Evolutionary conservation across 352 stramenopile species (phyloP).

Genomic region (Pythium aristosporum): DNA sequence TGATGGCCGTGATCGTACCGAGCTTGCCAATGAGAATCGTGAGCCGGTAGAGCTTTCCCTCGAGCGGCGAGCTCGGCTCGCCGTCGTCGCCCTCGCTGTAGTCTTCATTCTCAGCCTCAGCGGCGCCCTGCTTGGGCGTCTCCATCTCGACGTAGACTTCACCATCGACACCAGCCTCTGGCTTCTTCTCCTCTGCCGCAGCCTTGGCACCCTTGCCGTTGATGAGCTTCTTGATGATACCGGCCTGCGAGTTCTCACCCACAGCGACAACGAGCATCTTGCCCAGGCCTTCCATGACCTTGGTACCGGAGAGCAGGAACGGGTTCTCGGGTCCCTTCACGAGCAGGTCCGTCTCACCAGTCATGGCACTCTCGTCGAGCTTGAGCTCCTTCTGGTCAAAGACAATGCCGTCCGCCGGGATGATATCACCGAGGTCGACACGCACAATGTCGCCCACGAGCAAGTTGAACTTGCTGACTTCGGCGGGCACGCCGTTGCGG

Average conservation of each 20-base stretch:
- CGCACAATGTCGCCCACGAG: slow-evolving; percentile 89
- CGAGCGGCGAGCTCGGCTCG: slow-evolving; percentile 67
- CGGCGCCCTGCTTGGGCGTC: slow-evolving; percentile 69
- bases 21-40: slow-evolving; percentile 93
- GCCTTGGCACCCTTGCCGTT: slow-evolving; percentile 62
- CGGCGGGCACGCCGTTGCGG: slow-evolving; percentile 56
- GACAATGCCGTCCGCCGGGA: slow-evolving; percentile 94
- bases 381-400: slow-evolving; percentile 92
- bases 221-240: slow-evolving; percentile 91
- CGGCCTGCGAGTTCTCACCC: slow-evolving; percentile 91
- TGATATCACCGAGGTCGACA: slow-evolving; percentile 91
- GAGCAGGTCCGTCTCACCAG: slow-evolving; percentile 94
- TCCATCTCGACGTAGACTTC: slow-evolving; percentile 31
- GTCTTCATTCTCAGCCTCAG: slow-evolving; percentile 92
- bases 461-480: slow-evolving; percentile 76
- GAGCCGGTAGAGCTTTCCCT: slow-evolving; percentile 84
- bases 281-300: slow-evolving; percentile 90
- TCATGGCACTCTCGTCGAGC: slow-evolving; percentile 95
- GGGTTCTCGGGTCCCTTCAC: slow-evolving; percentile 81
- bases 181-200: slow-evolving; percentile 47
- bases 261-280: slow-evolving; percentile 94
- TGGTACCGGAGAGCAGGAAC: slow-evolving; percentile 82
- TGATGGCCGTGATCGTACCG: slow-evolving; percentile 61
- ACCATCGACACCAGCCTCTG: slow-evolving; percentile 40
- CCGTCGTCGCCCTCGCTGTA: slow-evolving; percentile 68